Conservation (phyloP, 768 basidiomycete species). For the Sarcodon sp. region DNA sequence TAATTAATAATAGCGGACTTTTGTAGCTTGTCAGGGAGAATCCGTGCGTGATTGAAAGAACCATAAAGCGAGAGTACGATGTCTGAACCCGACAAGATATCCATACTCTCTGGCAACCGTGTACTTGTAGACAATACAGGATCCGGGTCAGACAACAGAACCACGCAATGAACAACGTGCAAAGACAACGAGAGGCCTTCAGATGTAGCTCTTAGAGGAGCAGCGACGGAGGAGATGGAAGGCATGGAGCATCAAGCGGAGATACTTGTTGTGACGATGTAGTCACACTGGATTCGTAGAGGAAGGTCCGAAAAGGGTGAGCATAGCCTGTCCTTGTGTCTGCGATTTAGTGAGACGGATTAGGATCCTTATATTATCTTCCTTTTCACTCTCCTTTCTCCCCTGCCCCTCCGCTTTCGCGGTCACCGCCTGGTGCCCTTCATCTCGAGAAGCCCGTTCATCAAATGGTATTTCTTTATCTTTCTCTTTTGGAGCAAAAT, state of each 20-base stretch:
- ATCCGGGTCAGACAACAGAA: background rate
- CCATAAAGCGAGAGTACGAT: conserved; percentile 44
- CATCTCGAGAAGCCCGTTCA: no score
- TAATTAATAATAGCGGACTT: conserved; percentile 37
- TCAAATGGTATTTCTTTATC: no score
- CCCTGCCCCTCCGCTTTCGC: no score
- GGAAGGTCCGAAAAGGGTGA: no score
- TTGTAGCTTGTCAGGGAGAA: conserved; percentile 26
- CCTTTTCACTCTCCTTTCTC: no score
- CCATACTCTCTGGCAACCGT: conserved; percentile 20
- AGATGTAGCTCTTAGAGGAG: conserved; percentile 27
- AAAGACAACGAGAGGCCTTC: conserved; percentile 9
- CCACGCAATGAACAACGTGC: background rate
- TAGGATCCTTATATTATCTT: no score
- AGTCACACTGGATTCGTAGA: no score
- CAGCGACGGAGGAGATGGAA: conserved; percentile 29
- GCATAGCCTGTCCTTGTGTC: no score
- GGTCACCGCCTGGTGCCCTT: no score
- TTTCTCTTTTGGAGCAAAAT: no score
- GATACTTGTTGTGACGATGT: background rate
- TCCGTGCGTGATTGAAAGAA: conserved; percentile 27
- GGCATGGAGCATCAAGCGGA: conserved; percentile 15
- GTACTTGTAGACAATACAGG: background rate
- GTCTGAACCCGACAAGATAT: conserved; percentile 36
- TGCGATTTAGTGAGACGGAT: no score